Percentiles rank a stretch among this genome's conserved stretches.
Evolutionary conservation across 2,329 filamentous ascomycete species (phyloP).

Genomic region (Colletotrichum scovillei): DNA sequence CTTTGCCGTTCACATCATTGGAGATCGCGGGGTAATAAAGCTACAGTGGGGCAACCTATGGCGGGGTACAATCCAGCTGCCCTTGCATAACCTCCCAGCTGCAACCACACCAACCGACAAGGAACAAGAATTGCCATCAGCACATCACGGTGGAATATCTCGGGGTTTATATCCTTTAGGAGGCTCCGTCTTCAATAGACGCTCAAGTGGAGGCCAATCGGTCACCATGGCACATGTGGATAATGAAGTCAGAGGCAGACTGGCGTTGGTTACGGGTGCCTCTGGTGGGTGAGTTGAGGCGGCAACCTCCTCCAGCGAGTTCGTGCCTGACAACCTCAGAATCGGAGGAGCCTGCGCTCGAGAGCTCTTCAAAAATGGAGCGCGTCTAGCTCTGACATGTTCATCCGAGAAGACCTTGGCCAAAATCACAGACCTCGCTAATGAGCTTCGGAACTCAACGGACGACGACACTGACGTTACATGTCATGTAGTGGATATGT

Average conservation of each 20-base stretch:
- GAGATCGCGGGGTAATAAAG: slow-evolving; percentile 34
- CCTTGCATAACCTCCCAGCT: background rate
- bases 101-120: background rate
- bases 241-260: slow-evolving; percentile 62
- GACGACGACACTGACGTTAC: slow-evolving; percentile 50
- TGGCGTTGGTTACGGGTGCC: slow-evolving; percentile 70
- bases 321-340: slow-evolving; percentile 47
- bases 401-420: slow-evolving; percentile 18
- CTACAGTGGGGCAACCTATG: slow-evolving; percentile 23
- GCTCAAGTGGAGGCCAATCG: background rate
- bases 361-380: slow-evolving; percentile 62
- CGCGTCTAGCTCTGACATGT: slow-evolving; percentile 70
- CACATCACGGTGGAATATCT: background rate
- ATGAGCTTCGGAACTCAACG: background rate
- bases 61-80: slow-evolving; percentile 20
- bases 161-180: background rate
- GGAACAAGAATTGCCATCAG: no score
- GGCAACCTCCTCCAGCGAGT: background rate
- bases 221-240: slow-evolving; percentile 37
- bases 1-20: background rate
- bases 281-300: slow-evolving; percentile 64
- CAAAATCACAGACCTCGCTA: slow-evolving; percentile 24
- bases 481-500: slow-evolving; percentile 69
- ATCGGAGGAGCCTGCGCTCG: slow-evolving; percentile 70
- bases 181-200: background rate